Base-by-base conservation (phyloP, 306 rosid genomes). In the Pyrus communis region DNA sequence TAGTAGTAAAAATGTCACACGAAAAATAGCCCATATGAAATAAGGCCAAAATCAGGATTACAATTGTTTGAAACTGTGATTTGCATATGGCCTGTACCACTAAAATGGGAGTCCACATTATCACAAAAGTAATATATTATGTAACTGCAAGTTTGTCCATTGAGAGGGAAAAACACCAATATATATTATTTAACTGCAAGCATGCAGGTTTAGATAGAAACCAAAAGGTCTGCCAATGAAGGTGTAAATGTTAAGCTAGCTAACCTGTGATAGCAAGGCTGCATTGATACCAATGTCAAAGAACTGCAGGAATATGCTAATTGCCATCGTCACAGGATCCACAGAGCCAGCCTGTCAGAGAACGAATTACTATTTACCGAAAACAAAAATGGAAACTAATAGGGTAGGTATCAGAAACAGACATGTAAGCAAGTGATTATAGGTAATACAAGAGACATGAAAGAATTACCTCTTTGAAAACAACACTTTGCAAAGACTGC, bases 401-500 rank as follows among this genome's bases (percentile, higher is more conserved):
- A 74, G n/a, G 28, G 67, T 23, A 38, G 68, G 60, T 42, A 43
- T 12, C n/a, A 18, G 30, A 46, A 55, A 42, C 7, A 21, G 25
- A 28, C 9, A n/a, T 3, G 81, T 78, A 10, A 78, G 40, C 31
- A 23, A 61, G 38, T 18, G 70, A 58, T 67, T 33, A 14, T 14
- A 30, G 5, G 71, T 42, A 67, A 75, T 71, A 21, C 35, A 27
- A 22, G 55, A 67, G 74, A 42, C 78, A 59, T 64, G 51, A 78
- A 63, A 69, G 43, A 65, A 30, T 49, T 90, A 92, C 98, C 98
- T 95, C 96, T 87, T 95, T 92, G 89, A 95, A 92, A 82, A 92
- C 97, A 75, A 95, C 98, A 84, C 98, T 95, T 85, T 95, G 98
- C 80, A 95, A 83, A 76, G 98, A 95, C 98, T 95, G 97, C 91